Evolutionary conservation across 176 grass and related monocot genomes (phyloP).

Genomic region (Aegilops tauschii): DNA sequence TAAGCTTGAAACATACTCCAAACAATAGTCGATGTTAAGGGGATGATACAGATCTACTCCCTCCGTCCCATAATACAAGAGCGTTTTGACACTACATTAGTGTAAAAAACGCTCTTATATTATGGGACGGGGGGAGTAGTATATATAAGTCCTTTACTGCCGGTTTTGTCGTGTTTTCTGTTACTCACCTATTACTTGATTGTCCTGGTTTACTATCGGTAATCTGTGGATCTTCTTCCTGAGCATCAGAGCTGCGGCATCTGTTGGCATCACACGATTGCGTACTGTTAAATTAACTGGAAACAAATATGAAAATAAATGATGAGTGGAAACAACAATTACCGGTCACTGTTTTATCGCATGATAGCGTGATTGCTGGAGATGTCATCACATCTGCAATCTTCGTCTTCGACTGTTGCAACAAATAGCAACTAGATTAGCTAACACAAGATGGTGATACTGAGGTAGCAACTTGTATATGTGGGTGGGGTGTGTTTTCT

Average conservation of each 20-base stretch:
- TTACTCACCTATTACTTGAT: slow-evolving; percentile 74
- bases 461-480: not conserved
- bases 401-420: slow-evolving; percentile 60
- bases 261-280: slow-evolving; percentile 43
- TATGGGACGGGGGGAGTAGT: not conserved
- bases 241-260: slow-evolving; percentile 91
- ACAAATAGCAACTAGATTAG: slow-evolving; percentile 17
- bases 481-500: not conserved
- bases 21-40: slow-evolving; percentile 1
- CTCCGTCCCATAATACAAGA: too few species aligned
- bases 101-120: too few species aligned
- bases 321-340: slow-evolving; percentile 11
- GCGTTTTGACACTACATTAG: too few species aligned
- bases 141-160: not conserved
- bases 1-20: slow-evolving; percentile 21
- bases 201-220: slow-evolving; percentile 71
- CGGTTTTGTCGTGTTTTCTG: slow-evolving; percentile 2
- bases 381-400: slow-evolving; percentile 73
- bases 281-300: slow-evolving; percentile 9
- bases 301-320: not conserved
- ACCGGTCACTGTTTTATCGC: slow-evolving; percentile 80
- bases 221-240: slow-evolving; percentile 86
- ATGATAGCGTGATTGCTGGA: slow-evolving; percentile 80
- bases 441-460: not conserved
- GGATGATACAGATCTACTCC: slow-evolving; percentile 18